Evolutionary conservation across 2,329 filamentous ascomycete species (phyloP).

Genomic region (Pseudogymnoascus sp.): DNA sequence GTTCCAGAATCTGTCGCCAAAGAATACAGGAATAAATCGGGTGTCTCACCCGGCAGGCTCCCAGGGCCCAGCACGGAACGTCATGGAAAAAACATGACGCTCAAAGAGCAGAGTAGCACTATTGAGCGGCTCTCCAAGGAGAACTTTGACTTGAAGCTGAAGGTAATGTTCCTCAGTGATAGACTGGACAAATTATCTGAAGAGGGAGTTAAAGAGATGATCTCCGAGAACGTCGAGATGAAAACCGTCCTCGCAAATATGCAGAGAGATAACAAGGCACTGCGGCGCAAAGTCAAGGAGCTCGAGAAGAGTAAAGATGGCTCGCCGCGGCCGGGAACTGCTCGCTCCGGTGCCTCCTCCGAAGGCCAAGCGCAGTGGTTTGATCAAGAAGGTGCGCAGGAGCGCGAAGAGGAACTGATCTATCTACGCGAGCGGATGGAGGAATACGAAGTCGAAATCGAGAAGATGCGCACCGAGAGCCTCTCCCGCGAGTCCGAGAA

Average conservation of each 20-base stretch:
- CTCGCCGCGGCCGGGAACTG: conserved; percentile 51
- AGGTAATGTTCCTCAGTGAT: conserved; percentile 94
- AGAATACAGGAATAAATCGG: conserved; percentile 73
- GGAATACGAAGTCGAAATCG: conserved; percentile 74
- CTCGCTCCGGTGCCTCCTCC: conserved; percentile 46
- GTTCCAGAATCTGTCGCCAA: conserved; percentile 82
- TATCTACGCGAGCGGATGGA: conserved; percentile 82
- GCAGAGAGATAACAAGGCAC: conserved; percentile 80
- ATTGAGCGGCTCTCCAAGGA: conserved; percentile 96
- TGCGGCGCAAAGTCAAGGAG: conserved; percentile 76
- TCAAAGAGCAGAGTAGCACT: conserved; percentile 96
- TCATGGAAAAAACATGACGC: conserved; percentile 65
- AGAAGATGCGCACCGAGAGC: conserved; percentile 70
- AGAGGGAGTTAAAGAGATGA: conserved; percentile 95
- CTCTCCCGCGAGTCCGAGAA: conserved; percentile 77
- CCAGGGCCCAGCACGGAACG: conserved; percentile 42
- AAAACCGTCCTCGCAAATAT: conserved; percentile 83
- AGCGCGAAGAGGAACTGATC: conserved; percentile 76
- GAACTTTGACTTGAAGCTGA: conserved; percentile 95
- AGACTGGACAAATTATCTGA: conserved; percentile 88
- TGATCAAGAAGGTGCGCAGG: conserved; percentile 51
- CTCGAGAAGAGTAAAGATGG: conserved; percentile 68
- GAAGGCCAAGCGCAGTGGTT: conserved; percentile 48
- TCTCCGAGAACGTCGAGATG: conserved; percentile 91
- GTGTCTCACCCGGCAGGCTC: conserved; percentile 50